Evolutionary conservation across 805 yeast species (phyloP), one percentile per base, ranked within the genome.

Genomic region (Candida caryicola): DNA sequence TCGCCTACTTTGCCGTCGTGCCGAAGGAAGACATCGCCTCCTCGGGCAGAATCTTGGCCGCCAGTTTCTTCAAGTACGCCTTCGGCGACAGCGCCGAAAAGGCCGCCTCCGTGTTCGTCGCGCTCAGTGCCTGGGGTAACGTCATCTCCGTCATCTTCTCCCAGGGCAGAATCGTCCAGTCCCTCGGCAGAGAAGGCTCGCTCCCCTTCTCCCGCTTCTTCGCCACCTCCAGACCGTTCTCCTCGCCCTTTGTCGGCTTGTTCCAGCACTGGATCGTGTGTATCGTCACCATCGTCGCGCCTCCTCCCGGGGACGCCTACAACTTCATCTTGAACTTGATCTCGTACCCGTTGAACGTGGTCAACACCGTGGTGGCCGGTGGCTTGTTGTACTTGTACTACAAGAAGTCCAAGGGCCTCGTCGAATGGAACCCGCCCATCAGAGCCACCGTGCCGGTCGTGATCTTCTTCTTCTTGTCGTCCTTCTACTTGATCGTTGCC

Each of bases 221-320:
- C 61, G 87, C 90, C 4, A 65, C 83, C 34, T 77, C 80, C 30
- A 79, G 62, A 54, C 95, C 95, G 4, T 82, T 84, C 60, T 75
- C 74, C 49, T 71, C 93, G 2, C 95, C 95, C 31, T 61, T 77
- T 45, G 76, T 79, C 30, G 95, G 91, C 36, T 66, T 86, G 37
- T 69, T 81, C 50, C 83, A 83, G 59, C 95, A 86, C 57, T 85
- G 86, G 77, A 59, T 81, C 32, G 81, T 85, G 13, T 84, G 90
- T 65, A 62, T 82, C 29, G 69, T 86, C 36, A 80, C 88, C 34
- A 77, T 87, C 43, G 54, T 85, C 32, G 93, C 91, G 3, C 68
- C 68, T 29, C 91, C 93, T 14, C 85, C 90, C 17, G 95, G 93
- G 40, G 95, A 85, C 55, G 95, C 95, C 33, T 86, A 85, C 66